Base-by-base conservation (phyloP, 352 stramenopile species). In the Saprolegnia parasitica region DNA sequence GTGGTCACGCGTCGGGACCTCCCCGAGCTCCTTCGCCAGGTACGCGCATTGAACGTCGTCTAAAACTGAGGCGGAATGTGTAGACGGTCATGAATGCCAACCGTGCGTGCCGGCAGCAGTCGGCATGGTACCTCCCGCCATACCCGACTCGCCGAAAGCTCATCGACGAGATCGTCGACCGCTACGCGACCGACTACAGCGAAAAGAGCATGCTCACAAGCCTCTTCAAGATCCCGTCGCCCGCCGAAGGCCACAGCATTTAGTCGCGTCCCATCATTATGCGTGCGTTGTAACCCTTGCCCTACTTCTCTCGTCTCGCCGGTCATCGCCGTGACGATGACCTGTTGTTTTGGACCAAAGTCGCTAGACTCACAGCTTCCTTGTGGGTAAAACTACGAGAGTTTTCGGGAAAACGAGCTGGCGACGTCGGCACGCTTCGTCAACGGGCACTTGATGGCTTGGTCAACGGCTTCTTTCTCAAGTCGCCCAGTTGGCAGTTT, bases 141-240 rank as follows among this genome's bases (percentile, higher is more conserved):
- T 95, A 94, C 61, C 85, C 87, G 45, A 95, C 87, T 18, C 84
- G 87, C 3, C 93, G 93, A 73, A 95, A 93, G 65, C 76, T 95
- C 20, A 83, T 95, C 64, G 86, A 94, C 60, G 87, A 95, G 71
- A 91, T 95, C 68, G 79, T 95, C 15, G 87, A 95, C 65, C 83
- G 87, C 35, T 95, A 95, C 67, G 80, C 86, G 5, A 78, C 81
- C 50, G 83, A 93, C 71, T 95, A 94, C 76, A 90, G 91, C 71
- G 87, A 95, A 61, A 92, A 83, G 49, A 84, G 92, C 71, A 63
- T 95, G 47, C 75, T 95, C 16, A 81, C 79, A 37, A 90, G 89
- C 76, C 68, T 95, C 35, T 92, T 95, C 64, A 76, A 80, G 10
- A 81, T 72, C 35, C 65, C 56, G 47, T 70, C 63, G 32, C 63